Evolutionary conservation across 176 grass and related monocot species (phyloP).

Genomic region (Ensete glaucum): DNA sequence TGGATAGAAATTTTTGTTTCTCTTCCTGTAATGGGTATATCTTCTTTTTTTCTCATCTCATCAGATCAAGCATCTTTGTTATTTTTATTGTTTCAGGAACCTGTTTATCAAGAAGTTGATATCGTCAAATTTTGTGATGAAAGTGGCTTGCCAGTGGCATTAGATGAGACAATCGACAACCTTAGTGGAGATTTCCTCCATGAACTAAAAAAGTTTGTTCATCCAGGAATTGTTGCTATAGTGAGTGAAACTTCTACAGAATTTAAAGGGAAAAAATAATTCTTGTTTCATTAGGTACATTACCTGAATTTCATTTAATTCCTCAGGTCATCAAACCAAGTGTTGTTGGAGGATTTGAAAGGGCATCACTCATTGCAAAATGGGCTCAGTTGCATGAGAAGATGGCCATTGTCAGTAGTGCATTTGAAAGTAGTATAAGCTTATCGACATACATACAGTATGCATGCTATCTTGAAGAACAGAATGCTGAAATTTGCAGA

Average conservation of each 20-base stretch:
- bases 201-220: constrained; percentile 59
- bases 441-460: constrained; percentile 77
- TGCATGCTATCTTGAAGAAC: constrained; percentile 60
- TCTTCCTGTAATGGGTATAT: background rate
- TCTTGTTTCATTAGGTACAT: constrained; percentile 24
- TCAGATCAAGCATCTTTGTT: constrained; percentile 20
- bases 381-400: constrained; percentile 86
- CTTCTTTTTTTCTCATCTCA: constrained; percentile 27
- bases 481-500: constrained; percentile 42
- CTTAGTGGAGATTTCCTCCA: constrained; percentile 56
- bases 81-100: constrained; percentile 59
- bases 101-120: constrained; percentile 54
- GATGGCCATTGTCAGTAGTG: constrained; percentile 76
- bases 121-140: constrained; percentile 82
- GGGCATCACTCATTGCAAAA: constrained; percentile 67
- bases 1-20: background rate
- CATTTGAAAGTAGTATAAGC: constrained; percentile 87
- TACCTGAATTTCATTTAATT: constrained; percentile 24
- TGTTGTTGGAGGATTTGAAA: constrained; percentile 84
- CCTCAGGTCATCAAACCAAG: constrained; percentile 91
- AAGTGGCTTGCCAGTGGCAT: constrained; percentile 66
- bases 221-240: constrained; percentile 91
- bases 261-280: background rate
- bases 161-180: constrained; percentile 87
- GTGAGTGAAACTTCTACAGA: constrained; percentile 37